Conservation (phyloP, 2,329 filamentous ascomycete genomes). For the Pleomassaria siparia region DNA sequence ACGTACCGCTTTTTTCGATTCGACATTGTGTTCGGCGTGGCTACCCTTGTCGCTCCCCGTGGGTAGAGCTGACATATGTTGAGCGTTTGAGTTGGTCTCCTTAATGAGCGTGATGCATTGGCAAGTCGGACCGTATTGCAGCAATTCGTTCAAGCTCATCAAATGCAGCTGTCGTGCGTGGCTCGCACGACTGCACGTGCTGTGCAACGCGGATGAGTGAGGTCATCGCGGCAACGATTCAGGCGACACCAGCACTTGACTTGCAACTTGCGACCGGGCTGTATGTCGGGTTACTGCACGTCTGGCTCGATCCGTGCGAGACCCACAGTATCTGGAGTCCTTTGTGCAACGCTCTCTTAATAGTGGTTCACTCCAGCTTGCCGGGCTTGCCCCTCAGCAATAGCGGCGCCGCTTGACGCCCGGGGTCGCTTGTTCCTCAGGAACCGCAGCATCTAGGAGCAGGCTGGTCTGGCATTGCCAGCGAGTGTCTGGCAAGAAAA, state of each 20-base stretch:
- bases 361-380: constrained; percentile 24
- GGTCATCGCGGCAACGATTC: constrained; percentile 10
- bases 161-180: constrained; percentile 5
- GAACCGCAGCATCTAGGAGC: constrained; percentile 3
- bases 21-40: constrained; percentile 10
- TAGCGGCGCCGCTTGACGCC: constrained; percentile 19
- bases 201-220: constrained; percentile 18
- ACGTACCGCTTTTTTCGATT: constrained; percentile 21
- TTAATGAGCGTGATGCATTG: constrained; percentile 4
- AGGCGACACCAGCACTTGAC: neutral
- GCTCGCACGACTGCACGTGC: constrained; percentile 23
- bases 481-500: neutral
- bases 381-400: constrained; percentile 17
- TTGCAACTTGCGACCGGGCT: constrained; percentile 19
- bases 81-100: constrained; percentile 24
- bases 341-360: constrained; percentile 28
- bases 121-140: constrained; percentile 11
- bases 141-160: constrained; percentile 9
- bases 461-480: constrained; percentile 3
- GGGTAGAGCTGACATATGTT: constrained; percentile 12
- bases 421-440: constrained; percentile 14
- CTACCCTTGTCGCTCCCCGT: constrained; percentile 20
- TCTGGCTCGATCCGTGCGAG: constrained; percentile 31
- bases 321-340: constrained; percentile 20
- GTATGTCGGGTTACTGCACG: constrained; percentile 31